Evolutionary conservation across 1,284 basidiomycete species (phyloP), one percentile per base, ranked within the genome.

Genomic region (Leucoagaricus sp.): DNA sequence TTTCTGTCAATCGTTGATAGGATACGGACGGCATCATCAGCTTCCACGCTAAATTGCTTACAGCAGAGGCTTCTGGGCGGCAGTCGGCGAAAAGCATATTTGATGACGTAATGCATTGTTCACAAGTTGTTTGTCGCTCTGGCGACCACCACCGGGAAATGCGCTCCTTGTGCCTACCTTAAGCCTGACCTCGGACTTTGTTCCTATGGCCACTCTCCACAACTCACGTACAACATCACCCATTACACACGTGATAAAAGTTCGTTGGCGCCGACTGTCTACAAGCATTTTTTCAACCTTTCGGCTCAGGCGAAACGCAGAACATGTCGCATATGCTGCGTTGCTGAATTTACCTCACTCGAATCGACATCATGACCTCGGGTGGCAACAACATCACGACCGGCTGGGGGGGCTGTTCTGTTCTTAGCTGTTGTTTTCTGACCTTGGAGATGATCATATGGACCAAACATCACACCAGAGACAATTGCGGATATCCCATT

Each of bases 371-470:
- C 50, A 52, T 21, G 5, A 19, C 34, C 29, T 52, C 17, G 9
- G 40, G n/a, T 42, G 50, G 40, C 38, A 42, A 52, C 29, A 52
- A 12, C 41, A 29, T 41, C 40, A 41, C 19, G 4, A n/a, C 13
- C 36, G 36, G n/a, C n/a, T n/a, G n/a, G n/a, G n/a, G n/a, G n/a
- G 17, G 3, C 25, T 15, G 36, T 51, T 28, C 23, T 51, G 17
- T 51, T 51, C 25, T 41, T 26, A 41, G 28, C 26, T 15, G 34
- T 26, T 36, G 5, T n/a, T 10, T 13, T n/a, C 36, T 25, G 25
- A 4, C 33, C 29, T 23, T 52, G 42, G 42, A 46, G 48, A 49
- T 40, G 48, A 26, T 49, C 34, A 45, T 53, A 28, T 46, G 42
- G 49, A 3, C 10, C 13, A 29, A 34, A 13, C 15, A 48, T 6